Evolutionary conservation across 306 rosid species (phyloP).

Genomic region (Crotalaria pallida): DNA sequence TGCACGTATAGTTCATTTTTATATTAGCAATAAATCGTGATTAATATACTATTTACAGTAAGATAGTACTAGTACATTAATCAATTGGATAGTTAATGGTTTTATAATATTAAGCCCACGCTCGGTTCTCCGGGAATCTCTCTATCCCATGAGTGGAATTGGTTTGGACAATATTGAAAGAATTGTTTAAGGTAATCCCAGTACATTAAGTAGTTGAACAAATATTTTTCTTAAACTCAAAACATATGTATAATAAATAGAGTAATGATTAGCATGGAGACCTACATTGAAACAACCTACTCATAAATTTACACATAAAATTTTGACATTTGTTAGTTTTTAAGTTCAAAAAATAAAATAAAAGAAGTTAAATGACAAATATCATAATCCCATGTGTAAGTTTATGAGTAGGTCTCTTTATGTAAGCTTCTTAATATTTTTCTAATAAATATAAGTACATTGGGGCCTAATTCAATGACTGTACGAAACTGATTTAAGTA

Average conservation of each 20-base stretch:
- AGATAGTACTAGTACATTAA: constrained; percentile 19
- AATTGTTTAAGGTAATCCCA: constrained; percentile 20
- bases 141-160: constrained; percentile 42
- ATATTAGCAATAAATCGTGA: constrained; percentile 38
- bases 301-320: too few species aligned
- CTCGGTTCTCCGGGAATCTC: constrained; percentile 91
- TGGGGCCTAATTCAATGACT: neutral
- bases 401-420: too few species aligned
- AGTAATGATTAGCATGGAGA: too few species aligned
- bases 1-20: constrained; percentile 41
- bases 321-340: too few species aligned
- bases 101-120: constrained; percentile 77
- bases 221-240: neutral
- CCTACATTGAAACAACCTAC: too few species aligned
- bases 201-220: neutral
- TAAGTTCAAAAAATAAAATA: too few species aligned
- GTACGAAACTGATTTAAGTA: neutral
- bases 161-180: constrained; percentile 28
- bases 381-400: too few species aligned
- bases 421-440: too few species aligned
- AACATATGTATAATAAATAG: neutral
- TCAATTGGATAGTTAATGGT: constrained; percentile 9
- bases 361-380: too few species aligned
- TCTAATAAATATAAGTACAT: neutral
- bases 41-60: constrained; percentile 45